Evolutionary conservation across 768 basidiomycete genomes (phyloP).

Genomic region (Neoboletus brunneissimus): DNA sequence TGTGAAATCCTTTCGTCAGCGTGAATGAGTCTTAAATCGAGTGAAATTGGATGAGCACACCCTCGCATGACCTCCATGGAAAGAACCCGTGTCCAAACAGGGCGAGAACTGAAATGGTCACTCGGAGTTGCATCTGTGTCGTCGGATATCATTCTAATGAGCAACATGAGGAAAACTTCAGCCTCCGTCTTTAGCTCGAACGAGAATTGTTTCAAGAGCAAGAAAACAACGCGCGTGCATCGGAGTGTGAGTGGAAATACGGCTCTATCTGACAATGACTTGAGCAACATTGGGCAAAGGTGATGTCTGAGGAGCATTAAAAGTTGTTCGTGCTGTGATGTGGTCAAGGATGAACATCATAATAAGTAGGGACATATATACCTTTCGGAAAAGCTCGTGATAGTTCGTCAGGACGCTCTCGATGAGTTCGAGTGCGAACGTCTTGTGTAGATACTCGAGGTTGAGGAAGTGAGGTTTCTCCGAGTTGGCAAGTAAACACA

Average conservation of each 20-base stretch:
- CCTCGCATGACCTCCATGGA: slow-evolving; percentile 93
- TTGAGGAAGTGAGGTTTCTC: slow-evolving; percentile 80
- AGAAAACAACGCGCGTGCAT: slow-evolving; percentile 89
- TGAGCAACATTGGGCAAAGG: slow-evolving; percentile 86
- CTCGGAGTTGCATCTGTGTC: slow-evolving; percentile 37
- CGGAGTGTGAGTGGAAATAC: slow-evolving; percentile 87
- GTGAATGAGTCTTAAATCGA: background rate
- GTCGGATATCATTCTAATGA: slow-evolving; percentile 62
- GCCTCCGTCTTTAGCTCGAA: slow-evolving; percentile 76
- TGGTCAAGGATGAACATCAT: slow-evolving; percentile 1
- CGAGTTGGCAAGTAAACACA: slow-evolving; percentile 83
- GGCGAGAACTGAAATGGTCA: slow-evolving; percentile 40
- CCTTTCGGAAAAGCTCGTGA: slow-evolving; percentile 80
- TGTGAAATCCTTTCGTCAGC: slow-evolving; percentile 26
- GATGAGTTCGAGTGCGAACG: slow-evolving; percentile 94
- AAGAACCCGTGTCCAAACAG: slow-evolving; percentile 86
- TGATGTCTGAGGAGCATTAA: slow-evolving; percentile 85
- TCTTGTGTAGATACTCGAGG: slow-evolving; percentile 81
- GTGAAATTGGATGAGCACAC: slow-evolving; percentile 33
- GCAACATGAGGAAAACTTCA: slow-evolving; percentile 78
- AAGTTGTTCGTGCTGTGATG: slow-evolving; percentile 69
- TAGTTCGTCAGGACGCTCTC: slow-evolving; percentile 96
- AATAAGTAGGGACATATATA: slow-evolving; percentile 28
- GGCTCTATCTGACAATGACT: slow-evolving; percentile 77
- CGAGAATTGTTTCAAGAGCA: slow-evolving; percentile 89